Conservation (phyloP, 2,329 filamentous ascomycete species). For the Sphaceloma murrayae region DNA sequence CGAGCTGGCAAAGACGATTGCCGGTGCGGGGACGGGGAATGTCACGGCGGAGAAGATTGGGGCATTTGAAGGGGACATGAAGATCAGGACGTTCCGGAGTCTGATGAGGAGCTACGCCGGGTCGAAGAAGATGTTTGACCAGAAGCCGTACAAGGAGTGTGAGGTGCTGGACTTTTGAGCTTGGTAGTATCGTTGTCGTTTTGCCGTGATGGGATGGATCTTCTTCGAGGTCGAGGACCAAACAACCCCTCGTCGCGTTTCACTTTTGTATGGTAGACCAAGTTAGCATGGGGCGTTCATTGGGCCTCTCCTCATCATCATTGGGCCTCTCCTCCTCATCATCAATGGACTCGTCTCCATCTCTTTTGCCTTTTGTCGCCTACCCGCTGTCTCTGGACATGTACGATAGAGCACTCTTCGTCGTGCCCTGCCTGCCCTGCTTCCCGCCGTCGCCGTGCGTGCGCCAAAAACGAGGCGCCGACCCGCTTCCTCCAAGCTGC, state of each 20-base stretch:
- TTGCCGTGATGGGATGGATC: too few relatives aligned
- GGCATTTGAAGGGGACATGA: constrained; percentile 32
- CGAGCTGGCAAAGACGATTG: constrained; percentile 33
- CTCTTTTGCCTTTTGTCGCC: background rate
- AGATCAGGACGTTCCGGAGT: constrained; percentile 28
- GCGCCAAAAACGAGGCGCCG: too few relatives aligned
- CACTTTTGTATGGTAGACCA: background rate
- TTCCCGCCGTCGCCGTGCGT: too few relatives aligned
- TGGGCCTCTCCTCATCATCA: background rate
- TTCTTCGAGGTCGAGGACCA: background rate
- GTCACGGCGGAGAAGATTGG: constrained; percentile 26
- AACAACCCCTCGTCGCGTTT: constrained; percentile 2
- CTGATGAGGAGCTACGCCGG: constrained; percentile 23
- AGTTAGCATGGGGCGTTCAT: background rate
- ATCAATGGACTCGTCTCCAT: background rate
- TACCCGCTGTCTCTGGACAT: too few relatives aligned
- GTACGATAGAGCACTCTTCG: too few relatives aligned
- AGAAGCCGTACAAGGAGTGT: constrained; percentile 21
- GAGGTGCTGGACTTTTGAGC: constrained; percentile 8
- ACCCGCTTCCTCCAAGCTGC: too few relatives aligned
- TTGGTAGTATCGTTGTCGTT: background rate
- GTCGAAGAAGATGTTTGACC: constrained; percentile 24
- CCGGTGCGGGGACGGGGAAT: constrained; percentile 22
- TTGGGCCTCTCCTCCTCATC: too few relatives aligned
- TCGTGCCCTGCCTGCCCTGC: too few relatives aligned